Base-by-base conservation (phyloP, 257 asterid species). In the Paraleonurus japonicus region DNA sequence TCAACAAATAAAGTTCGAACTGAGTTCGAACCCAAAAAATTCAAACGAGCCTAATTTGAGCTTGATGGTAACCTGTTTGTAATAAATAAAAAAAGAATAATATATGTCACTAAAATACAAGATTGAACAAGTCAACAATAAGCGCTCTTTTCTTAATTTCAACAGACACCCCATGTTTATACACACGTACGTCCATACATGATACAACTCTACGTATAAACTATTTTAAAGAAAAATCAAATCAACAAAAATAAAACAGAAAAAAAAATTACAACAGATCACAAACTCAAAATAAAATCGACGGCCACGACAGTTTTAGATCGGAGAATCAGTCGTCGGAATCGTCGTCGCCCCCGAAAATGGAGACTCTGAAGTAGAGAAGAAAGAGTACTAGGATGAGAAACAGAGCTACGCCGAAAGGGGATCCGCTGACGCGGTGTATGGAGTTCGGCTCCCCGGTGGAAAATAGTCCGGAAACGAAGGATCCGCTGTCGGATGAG, bases 371-470 rank as follows among this genome's bases (percentile, higher is more conserved):
- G 76, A 78, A 76, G 85, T 81, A 85, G 65, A 93, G 95, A 1
- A 93, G 95, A 24, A 93, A 45, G 22, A 93, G 58, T 1, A 86
- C 85, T 79, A 93, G 89, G 37, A 84, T 7, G 61, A 93, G 89
- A 5, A 93, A 24, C 10, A 89, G 77, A 1, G 88, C 95, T 66
- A 94, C 97, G 17, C 97, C 98, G 82, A 91, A 80, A 3, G 97
- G 97, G 1, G 98, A 93, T 13, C 98, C 97, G 79, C 90, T 81
- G 79, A 69, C 85, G 39, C 97, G 86, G 86, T 90, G 97, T 74
- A 93, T 85, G 71, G 96, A 65, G 64, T 89, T 79, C 0, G 96
- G 96, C 55, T 87, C 91, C 13, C 96, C 92, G 67, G 87, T 30
- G 73, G 94, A 86, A 80, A 88, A 86, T 0, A 86, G 26, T 39